Percentiles rank a stretch among this genome's conserved stretches.
Evolutionary conservation across 108 stramenopile species (phyloP).

Genomic region (Fragilariopsis cylindrus): DNA sequence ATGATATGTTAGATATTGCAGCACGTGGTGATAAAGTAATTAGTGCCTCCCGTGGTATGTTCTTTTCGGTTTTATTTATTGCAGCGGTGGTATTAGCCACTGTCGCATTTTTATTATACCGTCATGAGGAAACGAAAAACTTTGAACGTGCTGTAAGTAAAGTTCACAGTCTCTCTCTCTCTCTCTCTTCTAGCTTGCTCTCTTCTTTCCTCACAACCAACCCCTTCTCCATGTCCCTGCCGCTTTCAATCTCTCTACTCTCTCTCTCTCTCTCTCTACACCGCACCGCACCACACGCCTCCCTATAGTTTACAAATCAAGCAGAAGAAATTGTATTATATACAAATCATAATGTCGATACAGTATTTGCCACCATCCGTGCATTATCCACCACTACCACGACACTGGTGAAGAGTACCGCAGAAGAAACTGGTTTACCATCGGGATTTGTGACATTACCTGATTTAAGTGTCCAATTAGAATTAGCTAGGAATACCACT

Average conservation of each 20-base stretch:
- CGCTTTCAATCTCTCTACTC: too few species aligned
- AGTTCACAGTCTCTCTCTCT: background rate
- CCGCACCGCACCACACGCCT: too few species aligned
- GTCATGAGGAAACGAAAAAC: background rate
- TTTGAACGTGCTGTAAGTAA: background rate
- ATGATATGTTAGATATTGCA: too few species aligned
- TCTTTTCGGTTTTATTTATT: background rate
- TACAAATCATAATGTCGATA: constrained; percentile 4
- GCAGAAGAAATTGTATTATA: background rate
- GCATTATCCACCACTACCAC: background rate
- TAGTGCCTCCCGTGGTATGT: background rate
- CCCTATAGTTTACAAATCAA: background rate
- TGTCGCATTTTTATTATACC: background rate
- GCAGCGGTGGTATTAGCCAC: background rate
- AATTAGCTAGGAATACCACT: background rate
- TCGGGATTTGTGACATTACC: background rate
- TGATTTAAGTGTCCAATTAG: background rate
- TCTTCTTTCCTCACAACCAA: too few species aligned
- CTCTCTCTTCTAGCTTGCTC: too few species aligned
- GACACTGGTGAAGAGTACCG: background rate
- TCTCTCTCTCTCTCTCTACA: too few species aligned
- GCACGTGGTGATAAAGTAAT: background rate
- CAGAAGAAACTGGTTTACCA: background rate
- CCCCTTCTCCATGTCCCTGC: too few species aligned
- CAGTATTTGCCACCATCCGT: background rate